Percentiles rank a stretch among this genome's conserved stretches.
Evolutionary conservation across 1,284 basidiomycete genomes (phyloP).

Genomic region (Sanghuangporus sanghuang): DNA sequence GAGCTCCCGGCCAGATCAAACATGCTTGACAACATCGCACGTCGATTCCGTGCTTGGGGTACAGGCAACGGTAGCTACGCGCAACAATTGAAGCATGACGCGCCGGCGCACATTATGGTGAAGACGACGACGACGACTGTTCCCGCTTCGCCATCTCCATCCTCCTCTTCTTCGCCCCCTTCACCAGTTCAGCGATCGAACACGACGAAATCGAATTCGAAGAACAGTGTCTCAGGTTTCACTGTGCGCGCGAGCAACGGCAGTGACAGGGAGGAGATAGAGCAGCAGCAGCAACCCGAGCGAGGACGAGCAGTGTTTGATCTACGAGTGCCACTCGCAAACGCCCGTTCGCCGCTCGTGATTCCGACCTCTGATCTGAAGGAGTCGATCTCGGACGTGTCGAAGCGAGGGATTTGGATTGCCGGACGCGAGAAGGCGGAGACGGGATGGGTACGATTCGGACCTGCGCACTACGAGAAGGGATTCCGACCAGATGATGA

Average conservation of each 20-base stretch:
- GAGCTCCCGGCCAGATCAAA: conserved; percentile 14
- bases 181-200: background rate
- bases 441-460: background rate
- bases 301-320: background rate
- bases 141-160: background rate
- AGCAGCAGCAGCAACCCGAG: background rate
- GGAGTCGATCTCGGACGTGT: conserved; percentile 1
- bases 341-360: background rate
- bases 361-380: conserved; percentile 5
- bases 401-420: conserved; percentile 10
- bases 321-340: background rate
- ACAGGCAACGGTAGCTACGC: background rate
- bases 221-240: background rate
- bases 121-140: conserved; percentile 9
- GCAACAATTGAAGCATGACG: background rate
- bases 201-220: background rate
- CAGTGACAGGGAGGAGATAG: background rate
- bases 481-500: conserved; percentile 13
- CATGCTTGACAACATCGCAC: conserved; percentile 5
- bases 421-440: conserved; percentile 3
- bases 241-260: background rate
- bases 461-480: background rate
- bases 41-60: conserved; percentile 7
- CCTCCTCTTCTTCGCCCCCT: background rate
- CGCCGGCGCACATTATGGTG: background rate